Evolutionary conservation across 2,329 filamentous ascomycete genomes (phyloP), one percentile per base, ranked within the genome.

Genomic region (Penicillium sp.): DNA sequence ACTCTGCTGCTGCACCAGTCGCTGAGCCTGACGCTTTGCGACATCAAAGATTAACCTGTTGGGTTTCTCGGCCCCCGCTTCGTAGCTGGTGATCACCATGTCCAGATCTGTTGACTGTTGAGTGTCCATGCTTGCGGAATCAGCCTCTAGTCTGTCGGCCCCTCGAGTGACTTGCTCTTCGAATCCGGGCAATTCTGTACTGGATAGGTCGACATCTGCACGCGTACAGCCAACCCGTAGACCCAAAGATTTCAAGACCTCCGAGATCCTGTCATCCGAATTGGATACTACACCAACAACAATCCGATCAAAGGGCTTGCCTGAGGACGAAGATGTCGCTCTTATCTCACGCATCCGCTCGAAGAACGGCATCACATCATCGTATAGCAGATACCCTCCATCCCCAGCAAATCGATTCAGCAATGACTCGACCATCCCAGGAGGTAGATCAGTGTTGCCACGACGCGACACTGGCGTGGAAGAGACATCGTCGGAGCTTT

Each of bases 51-150:
- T 72, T 28, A 59, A 43, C 4, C 53, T 58, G 51, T 64, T 54
- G 3, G 73, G 73, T 46, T 75, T 75, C 55, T 73, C 71, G n/a
- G 64, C 58, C 5, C 66, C 71, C 3, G 70, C 72, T 44, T 73
- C 70, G 52, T 74, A 75, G 54, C 72, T 75, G 8, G 72, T 75
- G 26, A 73, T 64, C 0, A 75, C 57, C 41, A 75, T 62, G 46
- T 75, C 68, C 35, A 75, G 47, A 59, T 75, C 71, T 29, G 26
- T 7, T 11, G 44, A 27, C 3, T 36, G 18, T 29, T 7, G n/a
- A 25, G 37, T 26, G n/a, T 4, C 7, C 18, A 6, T 9, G 9
- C 28, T n/a, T 25, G 13, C 9, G 9, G 9, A 8, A 39, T 12
- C 18, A 4, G 36, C 2, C 27, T 24, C 12, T 26, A 12, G 9